Base-by-base conservation (phyloP, 2,329 filamentous ascomycete species). In the Ramularia endophylla region DNA sequence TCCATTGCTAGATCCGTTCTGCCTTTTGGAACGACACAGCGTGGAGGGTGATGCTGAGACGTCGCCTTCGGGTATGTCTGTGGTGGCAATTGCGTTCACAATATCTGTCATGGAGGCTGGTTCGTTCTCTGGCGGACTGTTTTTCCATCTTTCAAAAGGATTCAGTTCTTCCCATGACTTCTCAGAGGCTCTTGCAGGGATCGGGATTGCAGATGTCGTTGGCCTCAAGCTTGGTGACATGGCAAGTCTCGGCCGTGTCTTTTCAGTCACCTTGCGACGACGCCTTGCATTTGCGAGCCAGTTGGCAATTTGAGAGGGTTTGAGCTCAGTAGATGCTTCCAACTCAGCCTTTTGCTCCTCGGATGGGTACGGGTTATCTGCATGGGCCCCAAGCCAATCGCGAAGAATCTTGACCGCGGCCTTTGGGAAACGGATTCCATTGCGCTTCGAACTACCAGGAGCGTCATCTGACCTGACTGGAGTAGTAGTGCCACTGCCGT, bases 281-380 rank as follows among this genome's bases (percentile, higher is more conserved):
- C 88, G 79, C 31, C 88, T 80, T 43, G 87, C 87, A 63, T 95
- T 95, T 44, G 88, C 88, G 34, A 95, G 78, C 88, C 88, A 95
- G 61, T 94, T 94, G 8, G 82, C 83, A 54, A 95, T 90, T 58
- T 95, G 89, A 11, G 75, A 83, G 55, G 86, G 80, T 61, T 80
- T 88, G 29, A 95, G 72, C 6, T 87, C 87, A 1, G 88, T 95
- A 54, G 84, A 77, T 34, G 77, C 74, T 63, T 87, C 83, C 18
- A 95, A 71, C 47, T 79, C 75, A 51, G 88, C 84, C 58, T 90
- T 94, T 59, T 95, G 86, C 44, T 87, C 81, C 31, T 94, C 87
- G 25, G 80, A 89, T 4, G 89, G 88, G 59, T 95, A 95, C 0
- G 88, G 89, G 54, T 94, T 85, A 38, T 84, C 76, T 56, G 77